phyloP scores from a whole-genome alignment of 78 protist species.

The Dictyostelium purpureum region DNA sequence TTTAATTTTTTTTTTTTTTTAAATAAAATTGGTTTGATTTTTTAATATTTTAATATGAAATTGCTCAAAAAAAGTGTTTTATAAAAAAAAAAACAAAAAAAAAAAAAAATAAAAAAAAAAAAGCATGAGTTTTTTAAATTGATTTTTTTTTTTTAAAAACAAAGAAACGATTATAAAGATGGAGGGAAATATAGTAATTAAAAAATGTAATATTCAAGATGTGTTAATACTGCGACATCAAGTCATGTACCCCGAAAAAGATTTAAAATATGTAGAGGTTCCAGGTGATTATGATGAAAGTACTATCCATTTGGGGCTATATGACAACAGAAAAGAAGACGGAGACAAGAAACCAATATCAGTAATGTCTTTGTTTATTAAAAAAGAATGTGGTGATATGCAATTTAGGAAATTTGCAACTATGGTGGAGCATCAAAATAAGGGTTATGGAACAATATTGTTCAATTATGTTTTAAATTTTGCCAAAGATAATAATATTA shows the following conservation, averaged over 20 bases:
- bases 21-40: too few relatives aligned
- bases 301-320: conserved; percentile 2
- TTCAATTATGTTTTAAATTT: neutral
- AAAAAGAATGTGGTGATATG: neutral
- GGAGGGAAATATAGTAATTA: neutral
- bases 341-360: neutral
- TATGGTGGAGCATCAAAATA: neutral
- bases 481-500: neutral
- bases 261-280: neutral
- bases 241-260: conserved; percentile 9
- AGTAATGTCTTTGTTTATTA: neutral
- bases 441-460: neutral
- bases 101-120: too few relatives aligned
- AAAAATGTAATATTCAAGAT: neutral
- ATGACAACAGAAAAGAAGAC: neutral
- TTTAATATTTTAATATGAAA: too few relatives aligned
- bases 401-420: conserved; percentile 34
- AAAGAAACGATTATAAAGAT: too few relatives aligned
- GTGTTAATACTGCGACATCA: neutral
- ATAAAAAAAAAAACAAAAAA: too few relatives aligned
- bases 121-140: too few relatives aligned
- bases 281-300: neutral
- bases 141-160: too few relatives aligned
- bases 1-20: too few relatives aligned
- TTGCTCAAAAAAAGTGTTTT: too few relatives aligned